Evolutionary conservation across 257 asterid genomes (phyloP), one percentile per base, ranked within the genome.

Genomic region (Solanum medicagineum): DNA sequence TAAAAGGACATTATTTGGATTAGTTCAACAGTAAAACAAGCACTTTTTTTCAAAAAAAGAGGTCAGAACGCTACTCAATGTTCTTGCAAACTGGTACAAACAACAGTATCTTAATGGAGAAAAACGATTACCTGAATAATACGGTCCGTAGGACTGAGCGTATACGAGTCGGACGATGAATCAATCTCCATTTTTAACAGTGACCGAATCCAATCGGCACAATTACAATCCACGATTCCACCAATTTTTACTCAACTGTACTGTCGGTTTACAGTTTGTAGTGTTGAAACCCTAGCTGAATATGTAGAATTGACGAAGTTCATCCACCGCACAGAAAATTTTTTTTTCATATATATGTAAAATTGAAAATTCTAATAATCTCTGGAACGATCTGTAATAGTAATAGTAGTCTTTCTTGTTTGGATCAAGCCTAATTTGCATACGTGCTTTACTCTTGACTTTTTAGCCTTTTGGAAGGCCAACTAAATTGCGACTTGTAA

Each of bases 121-220:
- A 36, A 68, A 32, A 32, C 6, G 22, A 68, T 32, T 85, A 92
- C 98, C 97, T 92, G 93, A 85, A 91, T 42, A 82, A 94, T 90
- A 80, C 86, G 85, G 49, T 79, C 49, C 56, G 47, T 85, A 59
- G 44, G 69, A 69, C 70, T 63, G 66, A 54, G 26, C 49, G 83
- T 26, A 53, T 79, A 32, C 9, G 66, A 54, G 11, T 79, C 83
- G 6, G 92, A 90, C 89, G 96, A 86, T 53, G 92, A 92, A 87
- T 92, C 95, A 69, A 91, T 85, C 88, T 93, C 98, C 97, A 95
- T 94, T 55, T 87, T 85, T 54, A 93, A 88, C 91, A 92, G 82
- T 62, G 80, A 81, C 87, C 89, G 88, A 84, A 92, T 84, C 95
- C 97, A 91, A 88, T 85, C 92, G 93, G 91, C 86, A 91, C 94